Evolutionary conservation across 345 rosid species (phyloP).

Genomic region (Sisymbrium irio): DNA sequence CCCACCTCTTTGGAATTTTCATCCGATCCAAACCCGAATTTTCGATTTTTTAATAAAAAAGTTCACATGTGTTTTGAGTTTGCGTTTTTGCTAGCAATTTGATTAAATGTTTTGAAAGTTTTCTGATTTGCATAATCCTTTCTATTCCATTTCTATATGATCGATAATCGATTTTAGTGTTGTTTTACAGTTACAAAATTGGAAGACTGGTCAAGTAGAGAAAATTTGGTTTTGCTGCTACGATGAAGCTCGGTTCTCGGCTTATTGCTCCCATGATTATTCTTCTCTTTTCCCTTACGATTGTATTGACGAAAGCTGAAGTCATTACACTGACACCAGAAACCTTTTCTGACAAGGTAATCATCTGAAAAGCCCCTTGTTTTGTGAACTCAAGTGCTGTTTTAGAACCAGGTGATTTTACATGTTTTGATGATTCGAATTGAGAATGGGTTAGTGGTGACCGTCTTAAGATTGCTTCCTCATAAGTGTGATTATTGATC

Average conservation of each 20-base stretch:
- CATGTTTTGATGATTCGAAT: background rate
- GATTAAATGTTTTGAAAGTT: background rate
- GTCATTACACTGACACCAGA: constrained; percentile 83
- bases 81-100: background rate
- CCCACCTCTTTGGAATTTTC: background rate
- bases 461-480: too few relatives aligned
- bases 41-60: background rate
- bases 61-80: background rate
- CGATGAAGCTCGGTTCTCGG: constrained; percentile 28
- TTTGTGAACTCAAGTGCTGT: background rate
- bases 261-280: constrained; percentile 14
- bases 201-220: background rate
- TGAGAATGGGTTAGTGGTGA: background rate
- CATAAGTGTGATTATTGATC: too few relatives aligned
- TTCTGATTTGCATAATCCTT: background rate
- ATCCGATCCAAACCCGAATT: background rate
- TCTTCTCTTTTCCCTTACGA: constrained; percentile 40
- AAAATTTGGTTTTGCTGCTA: background rate
- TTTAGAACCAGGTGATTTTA: background rate
- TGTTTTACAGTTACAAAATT: background rate
- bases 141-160: background rate
- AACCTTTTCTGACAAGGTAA: constrained; percentile 95
- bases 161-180: background rate
- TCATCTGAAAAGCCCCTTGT: background rate
- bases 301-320: constrained; percentile 50